Evolutionary conservation across 148 eudicot genomes (phyloP), one percentile per base, ranked within the genome.

Genomic region (Vaccinium macrocarpon): DNA sequence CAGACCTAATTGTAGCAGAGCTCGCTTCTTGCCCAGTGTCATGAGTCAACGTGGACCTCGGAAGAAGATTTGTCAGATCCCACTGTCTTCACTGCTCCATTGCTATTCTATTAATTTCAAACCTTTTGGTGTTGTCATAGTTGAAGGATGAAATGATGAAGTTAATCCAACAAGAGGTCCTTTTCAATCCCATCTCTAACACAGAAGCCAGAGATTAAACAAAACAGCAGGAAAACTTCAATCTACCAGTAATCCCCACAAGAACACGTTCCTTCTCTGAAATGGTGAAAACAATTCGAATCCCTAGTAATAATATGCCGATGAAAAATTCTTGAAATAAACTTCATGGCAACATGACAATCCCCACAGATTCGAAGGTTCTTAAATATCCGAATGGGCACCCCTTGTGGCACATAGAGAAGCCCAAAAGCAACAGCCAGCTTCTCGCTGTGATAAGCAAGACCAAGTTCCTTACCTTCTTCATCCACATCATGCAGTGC

Each of bases 371-470:
- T 90, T 70, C 97, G 82, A 12, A 93, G 86, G 71, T 95, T 95
- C 90, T 95, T 95, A 56, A 84, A 92, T 79, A 95, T 84, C 79
- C 94, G 90, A 84, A 95, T 85, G 25, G 94, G 92, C 8, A 75
- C 88, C 84, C 90, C 89, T 21, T 70, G 84, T 32, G 95, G 93
- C 88, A 91, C 76, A 32, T 81, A 83, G 74, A 95, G 82, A 84
- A 95, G 89, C 52, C 90, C 95, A 83, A 91, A 95, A 48, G 98
- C 97, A 83, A 93, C 91, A n/a, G 97, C 97, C 82, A 95, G 80
- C 86, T 93, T 95, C 87, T 95, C 98, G 29, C 98, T 88, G 66
- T 95, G 97, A 91, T 93, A 90, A 32, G 91, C 88, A 82, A 95
- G 97, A 59, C 92, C 88, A 61, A 85, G 85, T 71, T 90, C 93